Evolutionary conservation across 202 grass and related monocot species (phyloP).

Genomic region (Eragrostis tef): DNA sequence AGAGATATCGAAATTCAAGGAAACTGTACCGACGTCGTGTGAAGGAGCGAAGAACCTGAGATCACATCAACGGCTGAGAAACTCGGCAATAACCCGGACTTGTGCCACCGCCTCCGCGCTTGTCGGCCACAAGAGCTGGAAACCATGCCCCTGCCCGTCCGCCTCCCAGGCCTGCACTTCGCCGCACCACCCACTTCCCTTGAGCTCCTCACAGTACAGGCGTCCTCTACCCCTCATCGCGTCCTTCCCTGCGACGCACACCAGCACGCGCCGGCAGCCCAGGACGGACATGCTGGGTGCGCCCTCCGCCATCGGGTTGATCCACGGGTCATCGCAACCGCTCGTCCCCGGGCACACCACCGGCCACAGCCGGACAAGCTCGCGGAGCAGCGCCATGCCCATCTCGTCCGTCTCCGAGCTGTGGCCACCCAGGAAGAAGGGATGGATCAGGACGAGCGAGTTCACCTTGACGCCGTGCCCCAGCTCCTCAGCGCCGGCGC

Average conservation of each 20-base stretch:
- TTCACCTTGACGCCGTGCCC: constrained; percentile 57
- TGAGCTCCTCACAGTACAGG: constrained; percentile 60
- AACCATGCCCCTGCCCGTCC: constrained; percentile 62
- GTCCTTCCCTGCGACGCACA: constrained; percentile 66
- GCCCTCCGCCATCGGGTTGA: constrained; percentile 67
- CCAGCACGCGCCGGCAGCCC: constrained; percentile 52
- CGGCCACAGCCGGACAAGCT: constrained; percentile 67
- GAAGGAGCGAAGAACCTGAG: background rate
- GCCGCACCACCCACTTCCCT: constrained; percentile 55
- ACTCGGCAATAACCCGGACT: constrained; percentile 41
- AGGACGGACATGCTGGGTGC: constrained; percentile 53
- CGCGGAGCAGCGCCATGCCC: constrained; percentile 50
- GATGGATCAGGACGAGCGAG: constrained; percentile 64
- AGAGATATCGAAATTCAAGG: constrained; percentile 14
- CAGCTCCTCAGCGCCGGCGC: constrained; percentile 51
- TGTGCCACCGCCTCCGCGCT: constrained; percentile 37
- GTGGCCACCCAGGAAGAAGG: constrained; percentile 65
- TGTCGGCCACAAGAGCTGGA: constrained; percentile 50
- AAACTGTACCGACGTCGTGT: constrained; percentile 10
- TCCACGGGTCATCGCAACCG: constrained; percentile 67
- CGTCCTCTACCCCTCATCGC: constrained; percentile 57
- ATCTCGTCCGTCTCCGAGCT: constrained; percentile 62
- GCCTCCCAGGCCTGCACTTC: constrained; percentile 55
- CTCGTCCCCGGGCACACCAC: constrained; percentile 63
- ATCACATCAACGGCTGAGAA: constrained; percentile 50